Evolutionary conservation across 345 rosid species (phyloP).

Genomic region (Hirschfeldia incana): DNA sequence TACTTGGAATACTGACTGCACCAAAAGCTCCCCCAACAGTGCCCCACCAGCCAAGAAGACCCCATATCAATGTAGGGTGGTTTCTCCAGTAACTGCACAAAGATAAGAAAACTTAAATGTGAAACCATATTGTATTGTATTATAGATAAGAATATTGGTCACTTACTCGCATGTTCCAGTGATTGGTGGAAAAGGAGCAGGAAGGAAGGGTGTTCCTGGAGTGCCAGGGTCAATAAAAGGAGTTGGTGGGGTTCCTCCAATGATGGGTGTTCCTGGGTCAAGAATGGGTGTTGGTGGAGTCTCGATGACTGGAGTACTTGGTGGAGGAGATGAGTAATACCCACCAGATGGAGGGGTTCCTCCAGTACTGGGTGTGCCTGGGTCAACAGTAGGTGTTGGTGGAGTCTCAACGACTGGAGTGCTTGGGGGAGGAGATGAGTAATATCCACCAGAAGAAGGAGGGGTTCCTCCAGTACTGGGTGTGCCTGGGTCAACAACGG

Average conservation of each 20-base stretch:
- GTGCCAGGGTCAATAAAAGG: conserved; percentile 42
- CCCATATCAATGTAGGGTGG: conserved; percentile 79
- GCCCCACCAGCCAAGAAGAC: conserved; percentile 90
- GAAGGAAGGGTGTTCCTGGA: conserved; percentile 54
- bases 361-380: not conserved
- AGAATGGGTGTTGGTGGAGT: conserved; percentile 58
- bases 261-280: conserved; percentile 62
- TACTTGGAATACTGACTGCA: conserved; percentile 31
- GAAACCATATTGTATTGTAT: not conserved
- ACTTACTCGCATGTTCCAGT: conserved; percentile 90
- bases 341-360: conserved; percentile 47
- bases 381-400: not conserved
- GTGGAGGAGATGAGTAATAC: conserved; percentile 54
- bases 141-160: not conserved
- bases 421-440: conserved; percentile 59
- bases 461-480: conserved; percentile 29
- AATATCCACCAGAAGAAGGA: conserved; percentile 55
- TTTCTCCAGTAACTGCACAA: conserved; percentile 81
- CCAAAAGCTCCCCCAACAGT: conserved; percentile 72
- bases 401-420: not conserved
- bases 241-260: conserved; percentile 52
- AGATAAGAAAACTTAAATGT: not conserved
- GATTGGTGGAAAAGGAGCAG: conserved; percentile 69
- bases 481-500: not conserved
- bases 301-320: conserved; percentile 41